Conservation (phyloP, 495 filamentous ascomycete species). For the Platismatia glauca region DNA sequence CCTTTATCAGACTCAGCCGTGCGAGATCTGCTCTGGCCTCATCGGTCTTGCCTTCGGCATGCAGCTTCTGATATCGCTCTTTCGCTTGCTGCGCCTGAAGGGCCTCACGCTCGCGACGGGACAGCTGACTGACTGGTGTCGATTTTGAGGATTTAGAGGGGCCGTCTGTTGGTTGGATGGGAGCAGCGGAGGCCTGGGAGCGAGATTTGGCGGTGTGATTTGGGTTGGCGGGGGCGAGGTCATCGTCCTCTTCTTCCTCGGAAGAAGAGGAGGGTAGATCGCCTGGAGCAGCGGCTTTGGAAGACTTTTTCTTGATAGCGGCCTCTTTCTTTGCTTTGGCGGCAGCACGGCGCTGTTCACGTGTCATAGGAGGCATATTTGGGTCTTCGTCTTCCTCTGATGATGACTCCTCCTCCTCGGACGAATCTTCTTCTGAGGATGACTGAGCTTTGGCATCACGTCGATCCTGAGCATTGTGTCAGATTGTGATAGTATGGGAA, state of each 20-base stretch:
- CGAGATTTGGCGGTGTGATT: slow-evolving; percentile 72
- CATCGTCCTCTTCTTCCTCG: slow-evolving; percentile 55
- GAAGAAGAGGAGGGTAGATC: slow-evolving; percentile 64
- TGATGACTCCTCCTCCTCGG: slow-evolving; percentile 35
- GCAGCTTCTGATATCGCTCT: slow-evolving; percentile 86
- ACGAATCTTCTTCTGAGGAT: slow-evolving; percentile 38
- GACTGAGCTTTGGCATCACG: slow-evolving; percentile 36
- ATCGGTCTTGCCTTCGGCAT: slow-evolving; percentile 94
- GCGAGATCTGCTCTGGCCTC: slow-evolving; percentile 91
- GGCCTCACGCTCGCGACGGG: slow-evolving; percentile 79
- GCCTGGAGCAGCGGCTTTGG: slow-evolving; percentile 59
- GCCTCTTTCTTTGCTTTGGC: slow-evolving; percentile 90
- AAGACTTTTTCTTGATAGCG: slow-evolving; percentile 62
- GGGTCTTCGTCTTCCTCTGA: slow-evolving; percentile 35
- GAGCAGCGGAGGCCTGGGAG: slow-evolving; percentile 45
- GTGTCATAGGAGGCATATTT: slow-evolving; percentile 48
- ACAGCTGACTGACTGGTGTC: slow-evolving; percentile 47
- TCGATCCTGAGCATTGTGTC: slow-evolving; percentile 34
- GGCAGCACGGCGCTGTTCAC: slow-evolving; percentile 78
- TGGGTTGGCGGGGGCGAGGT: slow-evolving; percentile 72
- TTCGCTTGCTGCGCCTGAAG: slow-evolving; percentile 78
- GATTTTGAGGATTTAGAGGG: slow-evolving; percentile 29
- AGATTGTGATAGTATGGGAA: slow-evolving; percentile 2
- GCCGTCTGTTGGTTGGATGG: slow-evolving; percentile 32
- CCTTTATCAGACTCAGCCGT: slow-evolving; percentile 65